A percentile compares a stretch with the other conserved stretches of the same genome.
phyloP scores from a whole-genome alignment of 208 protist species.

The Histomonas meleagridis region DNA sequence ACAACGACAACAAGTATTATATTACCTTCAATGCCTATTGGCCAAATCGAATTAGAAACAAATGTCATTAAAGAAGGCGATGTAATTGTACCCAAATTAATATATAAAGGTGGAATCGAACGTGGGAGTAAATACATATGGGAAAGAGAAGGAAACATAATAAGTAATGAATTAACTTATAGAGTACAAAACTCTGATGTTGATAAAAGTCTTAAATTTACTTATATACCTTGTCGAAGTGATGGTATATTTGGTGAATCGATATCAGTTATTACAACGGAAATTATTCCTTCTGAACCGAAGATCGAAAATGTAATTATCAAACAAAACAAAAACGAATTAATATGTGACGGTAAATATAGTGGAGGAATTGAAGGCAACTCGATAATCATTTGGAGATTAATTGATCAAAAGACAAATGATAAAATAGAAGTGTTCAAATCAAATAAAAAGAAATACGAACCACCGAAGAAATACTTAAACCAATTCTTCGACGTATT shows the following conservation, averaged over 20 bases:
- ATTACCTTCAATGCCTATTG: background rate
- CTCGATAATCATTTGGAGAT: background rate
- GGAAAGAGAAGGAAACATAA: background rate
- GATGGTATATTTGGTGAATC: background rate
- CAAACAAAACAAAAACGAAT: background rate
- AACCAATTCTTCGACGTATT: background rate
- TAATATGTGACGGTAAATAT: background rate
- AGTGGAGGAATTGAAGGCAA: background rate
- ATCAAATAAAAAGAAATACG: background rate
- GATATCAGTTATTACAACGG: background rate
- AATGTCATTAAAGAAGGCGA: background rate
- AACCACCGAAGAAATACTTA: background rate
- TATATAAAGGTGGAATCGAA: background rate
- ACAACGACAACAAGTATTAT: background rate
- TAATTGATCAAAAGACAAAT: background rate
- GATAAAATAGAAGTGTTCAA: background rate
- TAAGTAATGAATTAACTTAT: background rate
- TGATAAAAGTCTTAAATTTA: background rate
- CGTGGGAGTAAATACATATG: background rate
- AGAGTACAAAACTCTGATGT: background rate
- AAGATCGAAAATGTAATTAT: background rate
- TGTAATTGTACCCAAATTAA: background rate
- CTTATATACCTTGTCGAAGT: background rate
- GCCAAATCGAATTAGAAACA: background rate
- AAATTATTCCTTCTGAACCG: background rate